phyloP scores from a whole-genome alignment of 495 filamentous ascomycete species.

The Talaromyces ruber region DNA sequence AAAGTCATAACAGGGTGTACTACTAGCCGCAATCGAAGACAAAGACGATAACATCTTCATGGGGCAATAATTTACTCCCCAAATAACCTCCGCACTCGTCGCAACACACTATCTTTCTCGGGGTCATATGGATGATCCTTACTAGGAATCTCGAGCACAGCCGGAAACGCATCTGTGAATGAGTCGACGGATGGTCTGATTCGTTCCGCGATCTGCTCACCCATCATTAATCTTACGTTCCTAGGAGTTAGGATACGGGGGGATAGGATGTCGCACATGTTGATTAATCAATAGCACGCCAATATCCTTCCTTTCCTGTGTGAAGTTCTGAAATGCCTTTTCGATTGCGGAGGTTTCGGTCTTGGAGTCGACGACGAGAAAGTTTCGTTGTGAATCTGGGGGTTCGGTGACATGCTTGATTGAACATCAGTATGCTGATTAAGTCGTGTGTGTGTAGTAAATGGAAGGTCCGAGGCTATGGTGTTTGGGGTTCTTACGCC shows the following conservation, averaged over 20 bases:
- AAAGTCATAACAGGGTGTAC: background rate
- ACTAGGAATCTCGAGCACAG: conserved; percentile 86
- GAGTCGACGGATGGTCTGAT: conserved; percentile 67
- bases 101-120: conserved; percentile 96
- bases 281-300: conserved; percentile 96
- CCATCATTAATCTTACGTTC: background rate
- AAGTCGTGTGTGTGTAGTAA: background rate
- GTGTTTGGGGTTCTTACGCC: conserved; percentile 53
- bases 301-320: conserved; percentile 85
- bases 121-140: conserved; percentile 99
- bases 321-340: conserved; percentile 83
- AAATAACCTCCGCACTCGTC: conserved; percentile 83
- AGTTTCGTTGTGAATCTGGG: conserved; percentile 90
- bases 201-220: conserved; percentile 71
- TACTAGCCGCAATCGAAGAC: conserved; percentile 5
- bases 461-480: background rate
- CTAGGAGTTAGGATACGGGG: background rate
- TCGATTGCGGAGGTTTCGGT: conserved; percentile 85
- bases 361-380: conserved; percentile 90
- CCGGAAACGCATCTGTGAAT: conserved; percentile 46
- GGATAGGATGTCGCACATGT: conserved; percentile 49
- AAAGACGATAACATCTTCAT: background rate
- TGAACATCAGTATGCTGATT: background rate
- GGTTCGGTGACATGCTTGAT: conserved; percentile 63
- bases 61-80: conserved; percentile 55